These are phyloP conservation scores for Pleurotus cornucopiae DNA, from an alignment of 768 basidiomycete genomes.

Conservation along the genomic window DNA sequence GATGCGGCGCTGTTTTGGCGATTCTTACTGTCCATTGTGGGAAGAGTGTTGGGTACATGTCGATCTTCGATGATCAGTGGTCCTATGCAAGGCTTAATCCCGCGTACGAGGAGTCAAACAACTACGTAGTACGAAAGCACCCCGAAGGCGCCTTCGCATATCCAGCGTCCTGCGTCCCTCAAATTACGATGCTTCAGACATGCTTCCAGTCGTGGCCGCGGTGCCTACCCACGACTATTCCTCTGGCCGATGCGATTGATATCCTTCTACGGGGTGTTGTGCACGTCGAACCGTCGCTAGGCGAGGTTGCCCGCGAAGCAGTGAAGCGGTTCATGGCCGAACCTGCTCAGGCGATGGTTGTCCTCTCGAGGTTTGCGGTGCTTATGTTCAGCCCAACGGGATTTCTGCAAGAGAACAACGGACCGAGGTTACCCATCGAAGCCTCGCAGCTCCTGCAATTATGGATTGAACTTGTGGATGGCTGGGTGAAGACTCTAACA, in stretches of 20 bases:
- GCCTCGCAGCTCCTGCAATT: constrained; percentile 61
- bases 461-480: constrained; percentile 71
- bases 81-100: constrained; percentile 53
- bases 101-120: constrained; percentile 67
- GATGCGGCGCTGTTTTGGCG: constrained; percentile 52
- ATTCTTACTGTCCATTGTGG: constrained; percentile 56
- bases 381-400: constrained; percentile 71
- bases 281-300: constrained; percentile 76
- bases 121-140: constrained; percentile 64
- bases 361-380: constrained; percentile 61
- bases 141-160: constrained; percentile 65
- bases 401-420: constrained; percentile 60
- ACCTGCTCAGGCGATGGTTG: constrained; percentile 43
- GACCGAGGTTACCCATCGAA: constrained; percentile 61
- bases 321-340: constrained; percentile 73
- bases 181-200: constrained; percentile 68
- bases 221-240: constrained; percentile 54
- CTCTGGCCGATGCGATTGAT: constrained; percentile 62
- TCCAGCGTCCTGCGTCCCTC: constrained; percentile 50
- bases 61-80: constrained; percentile 85
- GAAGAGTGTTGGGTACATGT: constrained; percentile 68
- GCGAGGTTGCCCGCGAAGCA: constrained; percentile 63
- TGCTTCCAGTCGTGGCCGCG: constrained; percentile 86
- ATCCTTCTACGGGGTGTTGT: constrained; percentile 79
- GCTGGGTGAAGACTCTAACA: constrained; percentile 54